Conservation (phyloP, 1,284 basidiomycete genomes). For the Sparassis latifolia region DNA sequence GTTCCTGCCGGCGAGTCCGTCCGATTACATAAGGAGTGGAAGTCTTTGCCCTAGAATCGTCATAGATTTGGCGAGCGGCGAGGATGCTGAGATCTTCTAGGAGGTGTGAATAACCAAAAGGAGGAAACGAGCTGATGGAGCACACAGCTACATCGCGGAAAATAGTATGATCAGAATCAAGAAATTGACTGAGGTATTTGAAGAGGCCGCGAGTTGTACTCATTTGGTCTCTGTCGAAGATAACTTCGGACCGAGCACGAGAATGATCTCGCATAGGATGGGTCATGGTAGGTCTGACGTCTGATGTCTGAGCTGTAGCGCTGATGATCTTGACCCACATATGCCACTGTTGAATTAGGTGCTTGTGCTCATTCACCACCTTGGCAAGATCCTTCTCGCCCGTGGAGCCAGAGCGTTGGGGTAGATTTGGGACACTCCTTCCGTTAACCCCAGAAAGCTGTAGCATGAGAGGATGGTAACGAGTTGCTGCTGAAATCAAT, state of each 20-base stretch:
- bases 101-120: slow-evolving; percentile 71
- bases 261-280: slow-evolving; percentile 61
- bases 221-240: slow-evolving; percentile 69
- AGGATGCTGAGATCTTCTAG: slow-evolving; percentile 81
- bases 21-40: slow-evolving; percentile 35
- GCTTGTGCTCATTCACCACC: slow-evolving; percentile 55
- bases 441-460: slow-evolving; percentile 61
- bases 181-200: slow-evolving; percentile 79
- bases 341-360: slow-evolving; percentile 81
- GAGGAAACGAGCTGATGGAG: slow-evolving; percentile 83
- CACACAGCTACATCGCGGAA: slow-evolving; percentile 86
- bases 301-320: slow-evolving; percentile 68
- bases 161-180: slow-evolving; percentile 78
- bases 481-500: slow-evolving; percentile 56
- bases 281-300: slow-evolving; percentile 48
- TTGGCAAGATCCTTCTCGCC: slow-evolving; percentile 46
- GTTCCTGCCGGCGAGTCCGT: slow-evolving; percentile 68
- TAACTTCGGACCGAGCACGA: slow-evolving; percentile 66
- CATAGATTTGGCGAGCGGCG: slow-evolving; percentile 76
- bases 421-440: slow-evolving; percentile 38
- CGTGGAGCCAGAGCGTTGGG: slow-evolving; percentile 30
- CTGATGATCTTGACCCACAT: slow-evolving; percentile 82
- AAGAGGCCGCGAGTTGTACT: slow-evolving; percentile 80
- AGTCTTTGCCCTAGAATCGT: slow-evolving; percentile 60
- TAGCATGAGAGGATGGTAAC: slow-evolving; percentile 63